Evolutionary conservation across 108 stramenopile genomes (phyloP), one percentile per base, ranked within the genome.

Genomic region (Skeletonema costatum): DNA sequence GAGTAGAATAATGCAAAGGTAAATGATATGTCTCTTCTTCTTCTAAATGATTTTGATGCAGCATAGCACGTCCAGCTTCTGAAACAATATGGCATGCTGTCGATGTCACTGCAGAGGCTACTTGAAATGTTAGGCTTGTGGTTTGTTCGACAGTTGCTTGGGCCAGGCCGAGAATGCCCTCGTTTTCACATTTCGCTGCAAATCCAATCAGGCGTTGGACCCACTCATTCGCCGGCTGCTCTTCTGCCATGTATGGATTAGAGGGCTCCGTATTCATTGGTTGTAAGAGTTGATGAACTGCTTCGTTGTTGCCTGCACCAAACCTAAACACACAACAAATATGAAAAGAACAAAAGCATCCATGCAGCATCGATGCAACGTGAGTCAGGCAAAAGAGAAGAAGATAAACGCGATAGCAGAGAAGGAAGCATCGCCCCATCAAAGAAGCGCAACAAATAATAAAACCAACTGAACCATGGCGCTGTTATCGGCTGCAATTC

Each of bases 111-210:
- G 56, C 32, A 2, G 71, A 61, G 11, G 70, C 70, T 31, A 78
- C 32, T 38, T 19, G 17, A 5, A 66, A 33, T 50, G 46, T 63
- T 19, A 73, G 10, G 13, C 64, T 50, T 12, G 73, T 51, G 13
- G 77, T 71, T n/a, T 66, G 70, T 30, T 32, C 41, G 2, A 70
- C 46, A 5, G 70, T 60, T 14, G 64, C 53, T 6, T 64, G 48
- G 4, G 70, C 70, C 2, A 76, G 41, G 4, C 75, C 75, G 21
- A 76, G 60, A 16, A 76, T 50, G 11, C 75, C 75, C 46, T 76
- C 75, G 13, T 76, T 68, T 76, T 76, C 75, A 33, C 68, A 44
- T 25, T 30, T 16, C 1, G 66, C 29, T n/a, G 42, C 42, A 48
- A 67, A 67, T 44, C 42, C 31, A 14, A 44, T 19, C 48, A 46